Evolutionary conservation across 2,329 filamentous ascomycete genomes (phyloP), one percentile per base, ranked within the genome.

Genomic region (Colletotrichum trifolii): DNA sequence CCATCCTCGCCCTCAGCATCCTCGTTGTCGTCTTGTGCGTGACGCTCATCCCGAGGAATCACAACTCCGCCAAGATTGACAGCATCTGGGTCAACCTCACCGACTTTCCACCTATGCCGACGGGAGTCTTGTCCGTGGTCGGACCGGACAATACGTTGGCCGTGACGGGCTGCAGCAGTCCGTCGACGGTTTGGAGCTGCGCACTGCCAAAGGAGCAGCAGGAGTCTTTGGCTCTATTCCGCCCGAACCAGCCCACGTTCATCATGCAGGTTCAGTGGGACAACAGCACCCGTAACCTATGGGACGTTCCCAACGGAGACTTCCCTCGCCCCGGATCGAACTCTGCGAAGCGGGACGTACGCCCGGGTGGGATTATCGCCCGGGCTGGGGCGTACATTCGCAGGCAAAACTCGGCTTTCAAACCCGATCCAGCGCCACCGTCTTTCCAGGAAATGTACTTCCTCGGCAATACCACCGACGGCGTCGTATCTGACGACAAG

Each of bases 401-500:
- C 8, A 66, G 59, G 2, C 70, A 73, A 36, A 54, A 73, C 12
- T 64, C 71, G 13, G 72, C 74, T 35, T 83, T 87, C 67, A 77
- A 77, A 2, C 81, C 90, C 0, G 77, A 81, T 2, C 90, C 90
- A 0, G 71, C 79, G 1, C 82, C 89, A 4, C 89, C 90, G 0
- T 79, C 78, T n/a, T 81, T 87, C 34, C 80, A 87, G 43, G 94
- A 98, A 65, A 90, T 93, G 77, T 85, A 81, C 67, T 97, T 97
- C 72, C 77, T 97, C 8, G 94, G 94, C 5, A 92, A 94, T 73
- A 94, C 92, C 0, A 97, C 94, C 0, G 95, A 98, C 72, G 84
- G 85, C 0, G 88, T 92, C 67, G 81, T 85, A 11, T 83, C 84
- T 0, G 72, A 85, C 46, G 79, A 89, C 4, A 97, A 95, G 75